Base-by-base conservation (phyloP, 2,329 filamentous ascomycete genomes). In the Aschersonia sp. region DNA sequence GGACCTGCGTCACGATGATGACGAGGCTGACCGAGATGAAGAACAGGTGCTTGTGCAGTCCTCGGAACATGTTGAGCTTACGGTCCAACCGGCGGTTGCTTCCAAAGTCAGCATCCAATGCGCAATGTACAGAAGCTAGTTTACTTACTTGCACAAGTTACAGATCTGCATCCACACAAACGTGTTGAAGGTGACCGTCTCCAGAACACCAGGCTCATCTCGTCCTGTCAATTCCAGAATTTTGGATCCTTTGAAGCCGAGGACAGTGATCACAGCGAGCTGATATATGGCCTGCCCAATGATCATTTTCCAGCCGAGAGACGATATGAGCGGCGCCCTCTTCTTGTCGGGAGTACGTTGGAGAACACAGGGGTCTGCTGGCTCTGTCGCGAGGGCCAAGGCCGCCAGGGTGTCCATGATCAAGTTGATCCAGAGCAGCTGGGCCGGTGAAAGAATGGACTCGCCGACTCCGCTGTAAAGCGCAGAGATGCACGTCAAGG, bases 111-210 rank as follows among this genome's bases (percentile, higher is more conserved):
- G 40, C 40, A 41, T n/a, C 40, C 9, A 42, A 32, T 6, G 6
- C 8, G 14, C 32, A 35, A 14, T 43, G 14, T 7, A 30, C 37
- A 32, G 12, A 6, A 11, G 6, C 8, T n/a, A 41, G 9, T 11
- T 10, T 7, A 45, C 47, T 22, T 45, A 49, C 47, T 49, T 49
- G 41, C 41, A 49, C 32, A 49, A 60, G 32, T 83, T 83, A 66
- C 83, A 84, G 52, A 84, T 80, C 55, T 84, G 80, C 70, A 83
- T 77, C 78, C 79, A 84, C 2, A 83, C 80, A 55, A 82, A 84
- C 0, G 74, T 79, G 61, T 84, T 84, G 66, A 84, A 84, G 43
- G 84, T 73, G 48, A 82, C 68, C 1, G 79, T 81, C 52, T 76
- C 68, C 30, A 80, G 31, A 52, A 47, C 69, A 56, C 48, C 58